A percentile compares a stretch with the other conserved stretches of the same genome.
Evolutionary conservation across 2,329 filamentous ascomycete species (phyloP).

Genomic region (Thelonectria discophora): DNA sequence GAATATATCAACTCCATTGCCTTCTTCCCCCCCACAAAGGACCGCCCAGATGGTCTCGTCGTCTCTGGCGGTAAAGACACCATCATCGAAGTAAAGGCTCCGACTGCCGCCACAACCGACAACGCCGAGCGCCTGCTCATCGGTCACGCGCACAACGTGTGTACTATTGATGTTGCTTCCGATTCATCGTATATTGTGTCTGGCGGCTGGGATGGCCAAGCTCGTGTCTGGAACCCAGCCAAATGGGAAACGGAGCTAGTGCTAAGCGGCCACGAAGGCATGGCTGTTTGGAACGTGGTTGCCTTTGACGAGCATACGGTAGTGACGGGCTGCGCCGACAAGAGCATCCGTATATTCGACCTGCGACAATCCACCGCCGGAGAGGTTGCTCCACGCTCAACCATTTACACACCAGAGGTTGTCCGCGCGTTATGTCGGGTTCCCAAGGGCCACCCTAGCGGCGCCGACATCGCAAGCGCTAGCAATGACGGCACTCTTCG

Average conservation of each 20-base stretch:
- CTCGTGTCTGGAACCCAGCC: conserved; percentile 84
- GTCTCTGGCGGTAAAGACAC: conserved; percentile 91
- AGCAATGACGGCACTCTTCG: conserved; percentile 92
- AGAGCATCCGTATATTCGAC: conserved; percentile 85
- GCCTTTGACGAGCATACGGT: conserved; percentile 82
- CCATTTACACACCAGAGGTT: conserved; percentile 77
- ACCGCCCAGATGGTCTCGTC: conserved; percentile 80
- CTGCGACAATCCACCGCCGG: conserved; percentile 68
- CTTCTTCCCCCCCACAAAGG: conserved; percentile 73
- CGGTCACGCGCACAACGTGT: conserved; percentile 89
- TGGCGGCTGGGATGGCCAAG: conserved; percentile 92
- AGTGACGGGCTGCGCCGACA: conserved; percentile 92
- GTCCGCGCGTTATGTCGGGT: conserved; percentile 88
- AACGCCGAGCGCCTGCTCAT: conserved; percentile 87
- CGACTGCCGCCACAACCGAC: conserved; percentile 71
- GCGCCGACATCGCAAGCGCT: conserved; percentile 92
- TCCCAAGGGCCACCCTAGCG: conserved; percentile 77
- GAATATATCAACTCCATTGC: conserved; percentile 89
- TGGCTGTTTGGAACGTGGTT: conserved; percentile 89
- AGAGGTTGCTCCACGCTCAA: conserved; percentile 61
- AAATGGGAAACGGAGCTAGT: conserved; percentile 82
- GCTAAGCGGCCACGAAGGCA: conserved; percentile 77
- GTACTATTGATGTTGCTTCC: conserved; percentile 80
- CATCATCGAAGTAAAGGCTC: conserved; percentile 88
- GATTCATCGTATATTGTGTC: conserved; percentile 81